Percentiles rank a stretch among this genome's conserved stretches.
Evolutionary conservation across 2,329 filamentous ascomycete species (phyloP).

Genomic region (Clarireedia paspali): DNA sequence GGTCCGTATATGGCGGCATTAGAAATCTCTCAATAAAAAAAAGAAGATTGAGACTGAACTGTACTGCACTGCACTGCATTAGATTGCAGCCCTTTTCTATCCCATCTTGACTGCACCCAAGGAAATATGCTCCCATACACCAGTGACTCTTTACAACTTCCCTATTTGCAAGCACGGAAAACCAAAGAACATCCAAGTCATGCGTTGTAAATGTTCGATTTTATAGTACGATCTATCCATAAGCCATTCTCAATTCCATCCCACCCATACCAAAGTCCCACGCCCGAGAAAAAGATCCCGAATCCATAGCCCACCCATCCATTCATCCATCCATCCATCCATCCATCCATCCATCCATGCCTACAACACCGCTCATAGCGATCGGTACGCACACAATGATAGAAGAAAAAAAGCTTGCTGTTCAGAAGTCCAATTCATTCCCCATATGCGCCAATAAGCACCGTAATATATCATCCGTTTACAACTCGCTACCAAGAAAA

Average conservation of each 20-base stretch:
- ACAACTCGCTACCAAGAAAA: not conserved
- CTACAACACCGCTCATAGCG: not conserved
- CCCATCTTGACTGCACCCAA: not conserved
- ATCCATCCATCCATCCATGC: not conserved
- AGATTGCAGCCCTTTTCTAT: not conserved
- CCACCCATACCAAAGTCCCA: no score
- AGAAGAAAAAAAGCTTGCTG: not conserved
- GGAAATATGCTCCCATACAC: no score
- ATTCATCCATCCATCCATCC: not conserved
- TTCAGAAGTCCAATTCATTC: not conserved
- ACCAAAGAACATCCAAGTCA: not conserved
- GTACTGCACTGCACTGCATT: not conserved
- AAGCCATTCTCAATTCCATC: not conserved
- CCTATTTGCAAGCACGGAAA: not conserved
- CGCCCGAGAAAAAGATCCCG: not conserved
- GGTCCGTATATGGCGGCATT: conserved; percentile 59
- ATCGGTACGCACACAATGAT: not conserved
- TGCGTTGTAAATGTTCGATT: not conserved
- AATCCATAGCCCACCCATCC: not conserved
- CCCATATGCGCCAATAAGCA: not conserved
- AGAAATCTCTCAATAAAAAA: conserved; percentile 11
- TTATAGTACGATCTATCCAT: not conserved
- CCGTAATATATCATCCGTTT: not conserved
- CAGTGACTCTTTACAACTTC: not conserved
- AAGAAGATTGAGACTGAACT: not conserved